Evolutionary conservation across 768 basidiomycete species (phyloP).

Genomic region (Lepiota venenata): DNA sequence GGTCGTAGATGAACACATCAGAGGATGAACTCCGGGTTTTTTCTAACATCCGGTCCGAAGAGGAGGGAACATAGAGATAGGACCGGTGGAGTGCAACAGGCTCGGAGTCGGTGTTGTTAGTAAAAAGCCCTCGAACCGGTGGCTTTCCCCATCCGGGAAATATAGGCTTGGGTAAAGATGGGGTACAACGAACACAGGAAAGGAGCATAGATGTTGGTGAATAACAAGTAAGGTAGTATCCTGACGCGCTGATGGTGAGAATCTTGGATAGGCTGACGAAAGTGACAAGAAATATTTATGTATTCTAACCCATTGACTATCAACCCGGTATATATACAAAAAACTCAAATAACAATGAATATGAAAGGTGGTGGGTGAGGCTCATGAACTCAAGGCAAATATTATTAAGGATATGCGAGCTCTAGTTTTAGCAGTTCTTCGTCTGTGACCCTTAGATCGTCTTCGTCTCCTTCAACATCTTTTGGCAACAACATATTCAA

Average conservation of each 20-base stretch:
- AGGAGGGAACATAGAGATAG: slow-evolving; percentile 79
- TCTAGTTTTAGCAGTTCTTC: slow-evolving; percentile 6
- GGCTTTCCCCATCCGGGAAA: not conserved
- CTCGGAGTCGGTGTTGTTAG: not conserved
- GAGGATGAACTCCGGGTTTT: slow-evolving; percentile 65
- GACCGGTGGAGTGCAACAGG: slow-evolving; percentile 39
- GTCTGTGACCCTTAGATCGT: not conserved
- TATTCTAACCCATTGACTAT: not conserved
- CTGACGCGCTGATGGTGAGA: too few species aligned
- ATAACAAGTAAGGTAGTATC: not conserved
- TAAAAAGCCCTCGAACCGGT: not conserved
- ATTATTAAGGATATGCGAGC: not conserved
- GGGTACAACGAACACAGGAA: not conserved
- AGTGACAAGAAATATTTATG: not conserved
- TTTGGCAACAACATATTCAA: slow-evolving; percentile 5
- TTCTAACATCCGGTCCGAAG: slow-evolving; percentile 76
- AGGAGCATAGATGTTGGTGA: not conserved
- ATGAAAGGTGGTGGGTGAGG: not conserved
- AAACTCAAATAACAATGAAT: not conserved
- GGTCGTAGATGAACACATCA: slow-evolving; percentile 82
- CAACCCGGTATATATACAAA: not conserved
- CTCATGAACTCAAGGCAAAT: not conserved
- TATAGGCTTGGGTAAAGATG: not conserved
- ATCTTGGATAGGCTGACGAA: too few species aligned
- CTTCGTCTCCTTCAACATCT: not conserved